phyloP scores from a whole-genome alignment of 1,284 basidiomycete species.

The Naganishia cerealis region DNA sequence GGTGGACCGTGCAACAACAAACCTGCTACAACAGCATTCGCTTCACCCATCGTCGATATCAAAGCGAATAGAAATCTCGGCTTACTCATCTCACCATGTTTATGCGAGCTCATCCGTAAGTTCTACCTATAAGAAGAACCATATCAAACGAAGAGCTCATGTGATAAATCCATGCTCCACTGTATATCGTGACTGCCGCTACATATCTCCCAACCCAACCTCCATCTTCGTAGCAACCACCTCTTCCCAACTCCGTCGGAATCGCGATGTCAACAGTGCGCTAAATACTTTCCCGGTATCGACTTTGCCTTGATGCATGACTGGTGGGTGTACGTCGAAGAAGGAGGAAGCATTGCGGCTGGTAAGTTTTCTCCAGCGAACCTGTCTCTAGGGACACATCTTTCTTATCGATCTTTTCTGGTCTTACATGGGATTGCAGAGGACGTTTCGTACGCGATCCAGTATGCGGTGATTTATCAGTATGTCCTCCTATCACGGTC shows the following conservation, averaged over 20 bases:
- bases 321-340: slow-evolving; percentile 34
- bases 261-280: slow-evolving; percentile 1
- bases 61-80: neutral
- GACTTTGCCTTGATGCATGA: slow-evolving; percentile 28
- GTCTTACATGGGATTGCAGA: slow-evolving; percentile 4
- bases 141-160: neutral
- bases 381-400: no score
- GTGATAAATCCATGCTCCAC: neutral
- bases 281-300: slow-evolving; percentile 31
- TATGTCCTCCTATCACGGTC: neutral
- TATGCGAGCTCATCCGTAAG: slow-evolving; percentile 27
- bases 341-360: slow-evolving; percentile 31
- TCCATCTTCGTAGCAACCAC: slow-evolving; percentile 21
- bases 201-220: neutral
- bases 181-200: no score
- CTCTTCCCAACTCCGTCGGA: slow-evolving; percentile 20
- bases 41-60: neutral
- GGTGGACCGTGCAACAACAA: no score
- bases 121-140: neutral
- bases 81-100: slow-evolving; percentile 14
- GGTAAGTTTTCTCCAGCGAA: neutral
- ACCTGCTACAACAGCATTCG: neutral
- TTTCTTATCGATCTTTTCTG: neutral
- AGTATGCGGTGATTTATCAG: slow-evolving; percentile 32
- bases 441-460: slow-evolving; percentile 28